Conservation (phyloP, 2,329 filamentous ascomycete genomes). For the Blastomyces gilchristii region DNA sequence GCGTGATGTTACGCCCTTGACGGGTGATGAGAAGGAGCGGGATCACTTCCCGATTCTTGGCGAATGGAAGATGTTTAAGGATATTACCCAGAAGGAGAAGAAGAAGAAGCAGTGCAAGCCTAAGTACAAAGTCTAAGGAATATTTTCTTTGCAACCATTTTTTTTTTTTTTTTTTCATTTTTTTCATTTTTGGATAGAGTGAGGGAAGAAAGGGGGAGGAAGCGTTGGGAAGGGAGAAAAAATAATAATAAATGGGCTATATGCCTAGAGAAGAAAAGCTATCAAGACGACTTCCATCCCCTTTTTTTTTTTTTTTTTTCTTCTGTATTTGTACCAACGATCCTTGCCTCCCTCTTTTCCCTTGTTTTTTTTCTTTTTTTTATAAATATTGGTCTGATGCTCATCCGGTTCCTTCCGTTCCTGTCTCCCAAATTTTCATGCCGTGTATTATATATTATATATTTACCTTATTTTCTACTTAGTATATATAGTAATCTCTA, state of each 20-base stretch:
- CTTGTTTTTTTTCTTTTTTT: not conserved
- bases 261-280: not conserved
- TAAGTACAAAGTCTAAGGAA: not conserved
- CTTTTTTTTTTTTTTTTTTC: not conserved
- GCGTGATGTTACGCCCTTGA: slow-evolving; percentile 3
- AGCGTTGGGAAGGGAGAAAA: not conserved
- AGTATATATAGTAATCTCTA: not conserved
- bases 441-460: not conserved
- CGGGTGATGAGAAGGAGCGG: not conserved
- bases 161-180: not conserved
- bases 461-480: not conserved
- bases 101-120: not conserved
- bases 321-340: too few relatives aligned
- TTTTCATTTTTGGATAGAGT: not conserved
- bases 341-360: too few relatives aligned
- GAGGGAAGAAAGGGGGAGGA: too few relatives aligned
- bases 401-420: not conserved
- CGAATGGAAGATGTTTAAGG: slow-evolving; percentile 3
- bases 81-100: slow-evolving; percentile 1
- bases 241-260: not conserved
- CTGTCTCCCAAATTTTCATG: not conserved
- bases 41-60: slow-evolving; percentile 4
- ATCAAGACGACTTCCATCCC: not conserved
- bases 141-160: not conserved
- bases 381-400: not conserved